Conservation (phyloP, 2,329 filamentous ascomycete species). For the Botrytis deweyae region DNA sequence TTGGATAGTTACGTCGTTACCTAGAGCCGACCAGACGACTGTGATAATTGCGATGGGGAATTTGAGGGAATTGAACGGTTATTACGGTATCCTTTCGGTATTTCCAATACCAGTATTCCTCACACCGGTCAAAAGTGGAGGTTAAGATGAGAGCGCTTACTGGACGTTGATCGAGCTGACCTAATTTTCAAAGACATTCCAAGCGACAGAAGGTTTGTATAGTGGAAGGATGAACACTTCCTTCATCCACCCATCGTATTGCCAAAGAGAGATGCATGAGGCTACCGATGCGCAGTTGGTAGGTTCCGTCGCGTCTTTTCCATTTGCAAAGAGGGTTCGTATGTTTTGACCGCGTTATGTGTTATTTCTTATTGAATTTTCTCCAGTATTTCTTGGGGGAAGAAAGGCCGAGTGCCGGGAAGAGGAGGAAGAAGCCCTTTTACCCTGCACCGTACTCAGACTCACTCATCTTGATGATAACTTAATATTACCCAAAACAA, state of each 20-base stretch:
- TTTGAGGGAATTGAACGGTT: conserved; percentile 14
- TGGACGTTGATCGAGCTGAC: neutral
- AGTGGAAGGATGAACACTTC: conserved; percentile 11
- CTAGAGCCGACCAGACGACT: neutral
- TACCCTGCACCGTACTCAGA: neutral
- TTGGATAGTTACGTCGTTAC: conserved; percentile 4
- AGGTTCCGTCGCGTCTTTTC: conserved; percentile 2
- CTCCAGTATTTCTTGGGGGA: conserved; percentile 3
- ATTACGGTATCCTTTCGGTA: conserved; percentile 3
- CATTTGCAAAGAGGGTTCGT: conserved; percentile 1
- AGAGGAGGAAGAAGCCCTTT: neutral
- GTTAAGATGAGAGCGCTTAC: neutral
- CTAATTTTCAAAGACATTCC: conserved; percentile 2
- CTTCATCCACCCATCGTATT: conserved; percentile 5
- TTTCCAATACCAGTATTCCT: conserved; percentile 11
- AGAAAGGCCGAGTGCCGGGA: conserved; percentile 1
- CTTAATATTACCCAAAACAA: neutral
- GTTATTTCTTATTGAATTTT: neutral
- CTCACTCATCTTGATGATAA: neutral
- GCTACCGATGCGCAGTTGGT: conserved; percentile 7
- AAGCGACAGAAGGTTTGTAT: neutral
- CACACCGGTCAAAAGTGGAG: conserved; percentile 5
- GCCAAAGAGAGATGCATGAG: conserved; percentile 12
- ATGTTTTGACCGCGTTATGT: conserved; percentile 16
- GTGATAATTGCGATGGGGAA: neutral